Evolutionary conservation across 164 flowering plant genomes (phyloP).

Genomic region (Platanus orientalis): DNA sequence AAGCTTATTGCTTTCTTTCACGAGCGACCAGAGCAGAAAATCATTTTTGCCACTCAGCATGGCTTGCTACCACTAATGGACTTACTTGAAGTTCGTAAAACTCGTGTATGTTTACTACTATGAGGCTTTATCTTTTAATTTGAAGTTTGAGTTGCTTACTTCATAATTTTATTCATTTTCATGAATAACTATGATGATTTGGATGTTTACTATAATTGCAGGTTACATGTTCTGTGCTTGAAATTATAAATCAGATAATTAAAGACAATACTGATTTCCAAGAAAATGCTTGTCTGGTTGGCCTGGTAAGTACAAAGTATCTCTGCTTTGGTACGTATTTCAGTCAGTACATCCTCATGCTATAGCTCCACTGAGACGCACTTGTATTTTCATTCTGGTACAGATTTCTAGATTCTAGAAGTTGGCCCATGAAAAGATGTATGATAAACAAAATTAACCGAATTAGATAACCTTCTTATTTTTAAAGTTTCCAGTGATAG

Average conservation of each 20-base stretch:
- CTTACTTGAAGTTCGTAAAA: slow-evolving; percentile 77
- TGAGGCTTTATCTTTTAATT: neutral
- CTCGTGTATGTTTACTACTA: slow-evolving; percentile 53
- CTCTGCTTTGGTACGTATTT: neutral
- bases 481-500: too few relatives aligned
- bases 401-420: too few relatives aligned
- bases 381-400: too few relatives aligned
- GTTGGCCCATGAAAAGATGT: too few relatives aligned
- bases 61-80: slow-evolving; percentile 92
- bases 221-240: slow-evolving; percentile 92
- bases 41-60: slow-evolving; percentile 79
- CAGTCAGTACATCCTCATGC: slow-evolving; percentile 1
- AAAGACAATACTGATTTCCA: slow-evolving; percentile 82
- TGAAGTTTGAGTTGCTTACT: neutral
- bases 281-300: slow-evolving; percentile 97
- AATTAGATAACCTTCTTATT: neutral
- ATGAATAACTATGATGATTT: neutral
- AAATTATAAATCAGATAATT: slow-evolving; percentile 79
- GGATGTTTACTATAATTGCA: slow-evolving; percentile 29
- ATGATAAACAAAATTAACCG: neutral
- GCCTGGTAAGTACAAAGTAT: slow-evolving; percentile 59
- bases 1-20: slow-evolving; percentile 78
- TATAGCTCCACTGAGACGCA: neutral
- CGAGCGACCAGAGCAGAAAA: slow-evolving; percentile 89
- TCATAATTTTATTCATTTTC: neutral